Base-by-base conservation (phyloP, 176 grass and related monocot genomes). In the Eragrostis nindensis region DNA sequence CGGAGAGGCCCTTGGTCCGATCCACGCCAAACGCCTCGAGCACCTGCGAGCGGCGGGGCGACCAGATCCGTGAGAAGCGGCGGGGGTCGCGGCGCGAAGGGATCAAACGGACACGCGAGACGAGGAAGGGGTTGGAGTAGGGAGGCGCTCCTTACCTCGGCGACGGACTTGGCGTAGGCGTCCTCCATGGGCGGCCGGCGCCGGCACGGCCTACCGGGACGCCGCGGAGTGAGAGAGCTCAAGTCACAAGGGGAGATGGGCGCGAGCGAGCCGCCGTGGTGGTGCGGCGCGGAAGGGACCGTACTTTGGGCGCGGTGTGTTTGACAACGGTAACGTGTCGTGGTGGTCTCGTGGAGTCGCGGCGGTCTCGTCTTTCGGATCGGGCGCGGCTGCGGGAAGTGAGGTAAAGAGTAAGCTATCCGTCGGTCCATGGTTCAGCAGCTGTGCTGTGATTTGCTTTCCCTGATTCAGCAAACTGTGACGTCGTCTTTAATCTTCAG, bases 11-110 rank as follows among this genome's bases (percentile, higher is more conserved):
- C 82, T 91, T 99, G 44, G 84, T 86, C 17, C 39, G 90, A 84
- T 99, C 96, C 68, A 95, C 96, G 76, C 88, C 84, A 73, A 99
- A 90, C 46, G 90, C 96, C 63, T 77, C 68, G n/a, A 99, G 92
- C 78, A 95, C 96, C 96, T 95, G 81, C 70, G 46, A 81, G 71
- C 39, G 81, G 38, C 60, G 72, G 42, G 71, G 26, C 55, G 74
- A 52, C 81, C 78, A 87, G 85, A 91, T 88, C 85, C 86, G 66
- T 90, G 49, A 86, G 84, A 44, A 18, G 30, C 36, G 84, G 84
- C 68, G 25, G 65, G 49, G 49, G 68, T 16, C 16, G 68, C n/a
- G n/a, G 42, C 1, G 22, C 48, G 24, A 24, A 54, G 25, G 39
- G 75, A 19, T 54, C 52, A 16, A 26, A 57, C 1, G 62, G 11